A percentile compares a stretch with the other conserved stretches of the same genome.
These are phyloP conservation scores for Sapria himalayana DNA, from an alignment of 345 rosid genomes.

Conservation along the genomic window DNA sequence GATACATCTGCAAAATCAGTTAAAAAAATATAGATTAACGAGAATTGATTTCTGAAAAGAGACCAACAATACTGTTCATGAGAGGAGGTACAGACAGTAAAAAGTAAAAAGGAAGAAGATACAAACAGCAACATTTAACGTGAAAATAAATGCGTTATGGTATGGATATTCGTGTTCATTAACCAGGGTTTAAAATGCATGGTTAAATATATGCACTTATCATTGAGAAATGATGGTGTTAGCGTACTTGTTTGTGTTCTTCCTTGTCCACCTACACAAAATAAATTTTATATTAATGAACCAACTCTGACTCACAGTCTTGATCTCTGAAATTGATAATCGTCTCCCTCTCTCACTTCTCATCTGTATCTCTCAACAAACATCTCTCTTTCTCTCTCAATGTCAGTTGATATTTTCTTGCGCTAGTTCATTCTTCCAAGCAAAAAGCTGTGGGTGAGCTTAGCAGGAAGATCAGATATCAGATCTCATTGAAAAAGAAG, in stretches of 20 bases:
- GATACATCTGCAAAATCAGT: conserved; percentile 32
- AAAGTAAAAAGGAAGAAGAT: conserved; percentile 10
- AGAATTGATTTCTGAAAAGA: background rate
- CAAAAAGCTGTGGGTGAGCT: conserved; percentile 44
- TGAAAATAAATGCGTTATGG: conserved; percentile 1
- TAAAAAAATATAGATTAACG: background rate
- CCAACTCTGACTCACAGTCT: conserved; percentile 19
- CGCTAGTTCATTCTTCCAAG: conserved; percentile 49
- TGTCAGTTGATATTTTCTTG: conserved; percentile 21
- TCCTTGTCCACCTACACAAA: conserved; percentile 5
- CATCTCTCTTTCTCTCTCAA: conserved; percentile 16
- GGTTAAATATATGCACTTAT: conserved; percentile 14
- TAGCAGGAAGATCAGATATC: conserved; percentile 69
- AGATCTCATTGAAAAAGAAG: conserved; percentile 47
- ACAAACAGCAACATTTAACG: conserved; percentile 11
- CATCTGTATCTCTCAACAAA: background rate
- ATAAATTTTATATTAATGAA: conserved; percentile 10
- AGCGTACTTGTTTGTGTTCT: conserved; percentile 13
- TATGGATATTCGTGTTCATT: conserved; percentile 5
- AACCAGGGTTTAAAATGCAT: conserved; percentile 9
- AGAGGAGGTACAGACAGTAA: conserved; percentile 20
- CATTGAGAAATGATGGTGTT: conserved; percentile 53
- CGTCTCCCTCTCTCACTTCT: conserved; percentile 5
- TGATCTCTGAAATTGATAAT: conserved; percentile 18
- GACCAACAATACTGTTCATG: conserved; percentile 1